Base-by-base conservation (phyloP, 2,329 filamentous ascomycete genomes). In the Alternaria viburni region DNA sequence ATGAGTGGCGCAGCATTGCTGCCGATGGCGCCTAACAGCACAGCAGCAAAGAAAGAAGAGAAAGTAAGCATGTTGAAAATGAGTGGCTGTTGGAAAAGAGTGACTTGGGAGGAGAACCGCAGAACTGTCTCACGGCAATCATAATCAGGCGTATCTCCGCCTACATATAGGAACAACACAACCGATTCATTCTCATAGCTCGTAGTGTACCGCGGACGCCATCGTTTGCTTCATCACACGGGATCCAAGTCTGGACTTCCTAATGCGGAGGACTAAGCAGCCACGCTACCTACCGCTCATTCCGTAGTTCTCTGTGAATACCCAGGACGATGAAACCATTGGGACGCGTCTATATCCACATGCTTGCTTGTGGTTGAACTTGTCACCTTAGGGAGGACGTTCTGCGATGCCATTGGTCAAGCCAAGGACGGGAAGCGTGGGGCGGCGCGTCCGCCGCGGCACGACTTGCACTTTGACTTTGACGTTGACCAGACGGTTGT, bases 1-100 rank as follows among this genome's bases (percentile, higher is more conserved):
- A 64, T 6, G 52, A 73, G 59, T 30, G 71, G 71, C 49, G 64
- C 64, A 41, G 70, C 71, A 65, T 69, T 61, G 54, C 64, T 62
- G n/a, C n/a, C 28, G 8, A 65, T 26, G 36, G 63, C 60, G 45
- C 55, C 51, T 26, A 69, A 57, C 23, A 69, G 50, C 49, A 62
- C 50, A 23, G 51, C 28, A 15, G 67, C 26, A 68, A 68, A 13
- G 62, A 73, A 56, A 32, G 68, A 62, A 23, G 44, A 57, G 26
- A 66, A 58, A 26, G 36, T 61, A 32, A 57, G n/a, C 67, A 72
- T 74, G 12, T 6, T 57, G 50, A 36, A 30, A 67, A 59, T 4
- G 57, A 66, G 54, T 43, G 58, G 56, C 45, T 45, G 21, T 51
- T 52, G 19, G 15, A 26, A 62, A 57, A 60, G 44, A 59, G 9